phyloP scores from a whole-genome alignment of 495 filamentous ascomycete genomes.

The Penicillium simplicissimum region DNA sequence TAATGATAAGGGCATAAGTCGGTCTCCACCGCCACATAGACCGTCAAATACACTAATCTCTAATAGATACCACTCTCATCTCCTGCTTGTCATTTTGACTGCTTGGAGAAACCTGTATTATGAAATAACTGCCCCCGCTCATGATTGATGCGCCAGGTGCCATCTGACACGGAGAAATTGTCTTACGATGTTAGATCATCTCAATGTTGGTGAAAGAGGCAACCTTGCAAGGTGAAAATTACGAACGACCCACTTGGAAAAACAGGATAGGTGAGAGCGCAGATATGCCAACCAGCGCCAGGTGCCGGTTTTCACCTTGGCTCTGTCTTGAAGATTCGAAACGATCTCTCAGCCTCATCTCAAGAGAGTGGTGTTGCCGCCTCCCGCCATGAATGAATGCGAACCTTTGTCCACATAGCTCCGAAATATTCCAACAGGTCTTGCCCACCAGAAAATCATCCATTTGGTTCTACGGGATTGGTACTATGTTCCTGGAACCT shows the following conservation, averaged over 20 bases:
- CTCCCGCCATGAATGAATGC: not conserved
- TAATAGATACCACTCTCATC: no score
- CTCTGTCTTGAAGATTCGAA: not conserved
- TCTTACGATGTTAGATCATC: not conserved
- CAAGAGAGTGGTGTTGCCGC: not conserved
- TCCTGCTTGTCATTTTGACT: no score
- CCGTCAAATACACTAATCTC: no score
- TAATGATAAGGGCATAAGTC: no score
- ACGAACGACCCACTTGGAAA: not conserved
- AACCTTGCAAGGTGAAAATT: not conserved
- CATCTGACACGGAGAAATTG: not conserved
- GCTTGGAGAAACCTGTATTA: not conserved
- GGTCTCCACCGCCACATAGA: no score
- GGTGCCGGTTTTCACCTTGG: not conserved
- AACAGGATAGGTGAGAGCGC: not conserved
- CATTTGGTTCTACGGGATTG: not conserved
- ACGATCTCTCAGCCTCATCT: not conserved
- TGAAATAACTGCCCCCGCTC: not conserved
- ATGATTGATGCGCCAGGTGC: not conserved
- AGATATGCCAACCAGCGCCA: not conserved
- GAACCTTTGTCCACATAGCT: not conserved
- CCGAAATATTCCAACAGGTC: not conserved
- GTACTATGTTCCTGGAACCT: no score
- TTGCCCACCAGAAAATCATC: not conserved
- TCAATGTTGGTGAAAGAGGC: constrained; percentile 1